These are phyloP conservation scores for Pichia kluyveri DNA, from an alignment of 805 yeast genomes.

Conservation along the genomic window DNA sequence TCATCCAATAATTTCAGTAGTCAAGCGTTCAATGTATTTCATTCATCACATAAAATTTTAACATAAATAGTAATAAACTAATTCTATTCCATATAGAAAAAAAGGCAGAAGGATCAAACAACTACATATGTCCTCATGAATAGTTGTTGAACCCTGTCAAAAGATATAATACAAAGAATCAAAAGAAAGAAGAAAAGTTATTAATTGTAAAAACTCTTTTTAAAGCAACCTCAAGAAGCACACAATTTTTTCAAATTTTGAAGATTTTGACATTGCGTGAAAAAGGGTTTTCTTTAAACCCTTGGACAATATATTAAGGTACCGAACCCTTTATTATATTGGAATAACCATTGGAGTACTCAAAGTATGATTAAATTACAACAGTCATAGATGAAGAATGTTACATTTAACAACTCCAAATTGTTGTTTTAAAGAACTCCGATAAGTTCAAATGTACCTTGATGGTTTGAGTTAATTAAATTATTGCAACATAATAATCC, in stretches of 20 bases:
- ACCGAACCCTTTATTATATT: too few species aligned
- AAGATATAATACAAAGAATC: too few species aligned
- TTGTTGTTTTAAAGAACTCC: background rate
- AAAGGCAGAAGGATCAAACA: background rate
- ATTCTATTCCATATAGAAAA: background rate
- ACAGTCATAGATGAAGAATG: background rate
- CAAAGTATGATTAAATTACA: too few species aligned
- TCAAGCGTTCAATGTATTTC: slow-evolving; percentile 11
- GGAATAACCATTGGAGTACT: too few species aligned
- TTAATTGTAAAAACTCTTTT: too few species aligned
- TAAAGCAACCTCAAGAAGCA: too few species aligned
- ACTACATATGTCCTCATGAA: background rate
- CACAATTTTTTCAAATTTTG: too few species aligned
- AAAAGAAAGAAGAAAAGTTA: background rate
- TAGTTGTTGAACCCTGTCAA: background rate
- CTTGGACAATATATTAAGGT: too few species aligned
- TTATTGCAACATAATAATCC: background rate
- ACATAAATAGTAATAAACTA: background rate
- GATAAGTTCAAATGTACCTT: background rate
- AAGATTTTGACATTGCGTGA: too few species aligned
- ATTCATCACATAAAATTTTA: slow-evolving; percentile 2
- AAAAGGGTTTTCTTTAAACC: too few species aligned
- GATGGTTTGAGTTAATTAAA: background rate
- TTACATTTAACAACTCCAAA: background rate
- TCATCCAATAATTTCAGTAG: slow-evolving; percentile 10